Percentiles rank a stretch among this genome's conserved stretches.
phyloP scores from a whole-genome alignment of 495 filamentous ascomycete genomes.

The Neurospora tetraspora region DNA sequence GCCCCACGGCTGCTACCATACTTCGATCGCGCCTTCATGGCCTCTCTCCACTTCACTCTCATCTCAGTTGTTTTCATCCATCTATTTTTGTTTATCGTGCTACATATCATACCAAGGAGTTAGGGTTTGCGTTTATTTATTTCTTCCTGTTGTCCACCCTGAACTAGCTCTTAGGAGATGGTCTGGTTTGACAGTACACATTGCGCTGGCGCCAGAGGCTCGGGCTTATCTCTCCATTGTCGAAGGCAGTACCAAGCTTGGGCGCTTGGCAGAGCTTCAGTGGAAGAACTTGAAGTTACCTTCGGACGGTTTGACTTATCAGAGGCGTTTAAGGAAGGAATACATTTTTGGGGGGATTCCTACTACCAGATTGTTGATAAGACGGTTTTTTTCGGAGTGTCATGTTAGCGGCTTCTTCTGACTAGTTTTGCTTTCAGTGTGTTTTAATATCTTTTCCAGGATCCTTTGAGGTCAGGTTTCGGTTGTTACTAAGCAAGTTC shows the following conservation, averaged over 20 bases:
- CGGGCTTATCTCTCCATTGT: neutral
- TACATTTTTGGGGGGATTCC: neutral
- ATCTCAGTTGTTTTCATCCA: neutral
- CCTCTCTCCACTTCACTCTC: neutral
- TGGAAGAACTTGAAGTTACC: neutral
- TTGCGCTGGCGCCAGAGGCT: neutral
- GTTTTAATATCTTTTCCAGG: neutral
- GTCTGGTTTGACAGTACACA: neutral
- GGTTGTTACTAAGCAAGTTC: neutral
- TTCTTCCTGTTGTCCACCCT: neutral
- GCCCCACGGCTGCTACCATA: constrained; percentile 11
- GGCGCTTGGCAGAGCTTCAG: neutral
- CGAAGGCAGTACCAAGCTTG: neutral
- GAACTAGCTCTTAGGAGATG: neutral
- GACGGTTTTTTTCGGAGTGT: neutral
- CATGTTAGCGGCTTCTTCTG: neutral
- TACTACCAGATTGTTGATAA: neutral
- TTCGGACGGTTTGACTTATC: neutral
- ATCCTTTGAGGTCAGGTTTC: neutral
- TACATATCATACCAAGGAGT: constrained; percentile 7
- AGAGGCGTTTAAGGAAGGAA: neutral
- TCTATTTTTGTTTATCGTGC: neutral
- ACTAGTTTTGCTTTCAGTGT: neutral
- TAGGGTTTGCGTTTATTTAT: neutral
- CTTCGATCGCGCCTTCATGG: neutral